phyloP scores from a whole-genome alignment of 1,284 basidiomycete species.

The Ustilago loliicola region DNA sequence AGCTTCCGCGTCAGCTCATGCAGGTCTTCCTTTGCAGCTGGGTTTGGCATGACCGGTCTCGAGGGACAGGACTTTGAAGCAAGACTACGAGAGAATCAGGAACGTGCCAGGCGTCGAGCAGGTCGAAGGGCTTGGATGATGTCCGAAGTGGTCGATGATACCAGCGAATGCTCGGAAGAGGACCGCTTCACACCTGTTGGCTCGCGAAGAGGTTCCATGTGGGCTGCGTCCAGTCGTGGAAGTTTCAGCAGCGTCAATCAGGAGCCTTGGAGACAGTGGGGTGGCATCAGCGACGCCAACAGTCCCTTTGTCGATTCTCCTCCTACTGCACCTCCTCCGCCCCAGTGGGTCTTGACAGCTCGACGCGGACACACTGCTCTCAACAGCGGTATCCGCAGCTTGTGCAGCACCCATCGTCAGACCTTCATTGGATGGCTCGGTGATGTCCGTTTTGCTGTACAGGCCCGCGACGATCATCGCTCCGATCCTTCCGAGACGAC shows the following conservation, averaged over 20 bases:
- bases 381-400: conserved; percentile 89
- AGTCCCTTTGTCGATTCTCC: conserved; percentile 48
- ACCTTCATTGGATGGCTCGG: conserved; percentile 94
- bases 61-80: conserved; percentile 60
- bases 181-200: conserved; percentile 65
- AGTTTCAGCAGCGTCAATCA: conserved; percentile 55
- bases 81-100: conserved; percentile 65
- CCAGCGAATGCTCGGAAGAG: conserved; percentile 60
- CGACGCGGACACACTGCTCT: conserved; percentile 94
- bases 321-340: conserved; percentile 42
- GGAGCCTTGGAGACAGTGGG: conserved; percentile 50
- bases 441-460: conserved; percentile 76
- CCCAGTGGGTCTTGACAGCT: conserved; percentile 81
- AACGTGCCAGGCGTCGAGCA: conserved; percentile 53
- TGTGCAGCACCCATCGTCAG: conserved; percentile 87
- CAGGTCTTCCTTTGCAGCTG: conserved; percentile 52
- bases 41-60: conserved; percentile 52
- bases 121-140: conserved; percentile 67
- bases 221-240: conserved; percentile 46
- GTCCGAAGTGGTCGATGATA: conserved; percentile 64
- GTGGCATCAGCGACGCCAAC: conserved; percentile 47
- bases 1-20: conserved; percentile 55
- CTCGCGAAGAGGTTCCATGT: conserved; percentile 59
- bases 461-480: conserved; percentile 62
- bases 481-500: conserved; percentile 61